Percentiles rank a stretch among this genome's conserved stretches.
Evolutionary conservation across 768 basidiomycete species (phyloP).

Genomic region (Trametes meyenii): DNA sequence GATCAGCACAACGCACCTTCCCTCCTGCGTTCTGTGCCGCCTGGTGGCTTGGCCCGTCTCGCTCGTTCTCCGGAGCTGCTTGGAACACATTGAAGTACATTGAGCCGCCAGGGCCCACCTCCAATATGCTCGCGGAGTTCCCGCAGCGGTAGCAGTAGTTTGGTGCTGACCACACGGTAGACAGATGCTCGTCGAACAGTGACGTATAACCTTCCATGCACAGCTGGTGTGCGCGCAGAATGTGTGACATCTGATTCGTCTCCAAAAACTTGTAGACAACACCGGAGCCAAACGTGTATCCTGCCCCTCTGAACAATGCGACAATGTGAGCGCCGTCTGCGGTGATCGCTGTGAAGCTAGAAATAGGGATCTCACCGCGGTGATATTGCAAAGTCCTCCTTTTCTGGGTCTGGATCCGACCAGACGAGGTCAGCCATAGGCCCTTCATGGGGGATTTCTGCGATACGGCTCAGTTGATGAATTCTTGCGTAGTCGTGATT

Average conservation of each 20-base stretch:
- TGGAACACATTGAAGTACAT: constrained; percentile 99
- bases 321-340: not conserved
- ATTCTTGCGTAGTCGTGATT: constrained; percentile 13
- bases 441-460: constrained; percentile 99
- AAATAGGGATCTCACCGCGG: constrained; percentile 66
- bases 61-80: constrained; percentile 97
- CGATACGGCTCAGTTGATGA: constrained; percentile 25
- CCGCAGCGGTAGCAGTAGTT: constrained; percentile 99
- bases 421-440: constrained; percentile 99
- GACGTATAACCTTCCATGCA: constrained; percentile 99
- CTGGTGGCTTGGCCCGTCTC: constrained; percentile 85
- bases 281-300: constrained; percentile 97
- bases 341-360: constrained; percentile 14
- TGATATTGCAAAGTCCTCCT: constrained; percentile 99
- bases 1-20: constrained; percentile 52
- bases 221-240: constrained; percentile 96
- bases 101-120: constrained; percentile 85
- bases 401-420: constrained; percentile 99
- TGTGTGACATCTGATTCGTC: constrained; percentile 95
- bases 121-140: constrained; percentile 94
- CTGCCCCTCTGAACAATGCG: constrained; percentile 73
- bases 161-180: constrained; percentile 98
- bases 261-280: constrained; percentile 98
- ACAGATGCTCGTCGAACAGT: constrained; percentile 93
- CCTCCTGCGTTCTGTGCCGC: constrained; percentile 68